Evolutionary conservation across 495 filamentous ascomycete species (phyloP), one percentile per base, ranked within the genome.

Genomic region (Aspergillus egyptiacus): DNA sequence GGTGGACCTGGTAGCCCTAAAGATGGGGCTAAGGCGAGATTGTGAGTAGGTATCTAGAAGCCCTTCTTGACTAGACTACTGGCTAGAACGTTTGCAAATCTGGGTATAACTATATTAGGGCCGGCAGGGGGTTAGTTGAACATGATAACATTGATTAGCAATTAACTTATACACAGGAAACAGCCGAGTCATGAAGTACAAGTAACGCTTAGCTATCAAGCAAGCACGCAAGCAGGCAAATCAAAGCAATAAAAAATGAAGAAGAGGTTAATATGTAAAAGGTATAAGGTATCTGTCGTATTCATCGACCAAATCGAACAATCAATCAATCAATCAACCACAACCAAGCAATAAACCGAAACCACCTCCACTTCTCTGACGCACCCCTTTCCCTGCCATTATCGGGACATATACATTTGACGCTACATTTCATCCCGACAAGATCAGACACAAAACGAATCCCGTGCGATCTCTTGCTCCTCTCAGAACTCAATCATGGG

Each of bases 1-100:
- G 15, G 18, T 17, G 19, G n/a, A 27, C 25, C 25, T 15, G 27
- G 27, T 20, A 43, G 27, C 18, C n/a, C 25, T 6, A 20, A 38
- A 8, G 60, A 67, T n/a, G 28, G 34, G 20, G 43, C 17, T 11
- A 57, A 59, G 64, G 72, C 82, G 20, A 89, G 85, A 66, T 60
- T 83, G 57, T 83, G 69, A 52, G 8, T 31, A 10, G 28, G n/a
- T 13, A 31, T 31, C 3, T 13, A 31, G 8, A 31, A 10, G n/a
- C n/a, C n/a, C n/a, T n/a, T n/a, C n/a, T n/a, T n/a, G n/a, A n/a
- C 9, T 24, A 25, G 10, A 25, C 37, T 8, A 40, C 20, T n/a
- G n/a, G n/a, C n/a, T n/a, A n/a, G n/a, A n/a, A n/a, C n/a, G n/a
- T n/a, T n/a, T n/a, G n/a, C n/a, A n/a, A n/a, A n/a, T n/a, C n/a